Base-by-base conservation (phyloP, 1,139 yeast genomes). In the Yamadazyma pseudoaaseri region DNA sequence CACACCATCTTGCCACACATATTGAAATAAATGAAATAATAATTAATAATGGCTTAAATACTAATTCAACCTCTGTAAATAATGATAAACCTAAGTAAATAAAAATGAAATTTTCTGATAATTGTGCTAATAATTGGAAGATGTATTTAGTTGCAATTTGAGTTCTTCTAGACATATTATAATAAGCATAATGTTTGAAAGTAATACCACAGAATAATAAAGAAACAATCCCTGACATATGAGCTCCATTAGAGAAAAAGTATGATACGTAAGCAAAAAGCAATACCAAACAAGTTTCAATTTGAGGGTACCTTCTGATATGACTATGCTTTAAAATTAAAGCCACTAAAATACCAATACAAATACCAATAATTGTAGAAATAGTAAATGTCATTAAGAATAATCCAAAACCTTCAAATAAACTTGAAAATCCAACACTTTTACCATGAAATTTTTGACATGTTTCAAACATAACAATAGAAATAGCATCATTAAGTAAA, bases 381-480 rank as follows among this genome's bases (percentile, higher is more conserved):
- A 92, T 81, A 23, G 96, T 86, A 56, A 94, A 94, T 1, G 96
- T 89, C 85, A 92, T 84, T 54, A 92, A 62, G 60, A 94, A 94
- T 46, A 94, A 73, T 1, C 97, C 96, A 31, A 89, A 74, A 72
- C 98, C 99, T 64, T 87, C 94, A 57, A 94, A 87, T 33, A 92
- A 63, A 12, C 92, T 83, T 6, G 87, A 71, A 42, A 90, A 70
- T 33, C 78, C 77, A 8, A 92, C 86, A 0, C 63, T 62, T 49
- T 86, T 84, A 26, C 96, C 97, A 51, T 90, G 95, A 58, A 94
- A 87, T 59, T 89, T 87, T 60, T 90, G 97, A 52, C 97, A 90
- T 0, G 99, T 94, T 65, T 94, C 98, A 64, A 94, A 94, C 95
- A 94, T 92, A 49, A 94, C 98, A 57, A 94, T 94, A 43, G 97